Base-by-base conservation (phyloP, 371 early-diverging fungal species). In the Mucor ambiguus region DNA sequence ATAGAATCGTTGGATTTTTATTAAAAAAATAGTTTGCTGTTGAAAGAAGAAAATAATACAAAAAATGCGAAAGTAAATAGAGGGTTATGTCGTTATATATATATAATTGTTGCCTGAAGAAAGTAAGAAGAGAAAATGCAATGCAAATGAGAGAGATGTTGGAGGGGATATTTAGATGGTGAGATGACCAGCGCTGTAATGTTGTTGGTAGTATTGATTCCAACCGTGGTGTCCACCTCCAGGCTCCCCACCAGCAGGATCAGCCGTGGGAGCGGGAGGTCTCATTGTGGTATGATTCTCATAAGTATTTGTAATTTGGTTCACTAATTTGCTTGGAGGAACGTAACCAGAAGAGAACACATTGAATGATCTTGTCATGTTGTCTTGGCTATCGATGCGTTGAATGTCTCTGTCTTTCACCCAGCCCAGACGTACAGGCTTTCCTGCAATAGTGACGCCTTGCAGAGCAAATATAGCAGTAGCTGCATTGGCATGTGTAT, bases 401-500 rank as follows among this genome's bases (percentile, higher is more conserved):
- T 66, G 60, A 22, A 38, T 49, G 22, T 43, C 20, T 37, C 91
- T 79, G 49, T 93, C 94, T 75, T 92, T 92, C 55, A 93, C 95
- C 96, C 96, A 95, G 22, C 92, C 91, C 66, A 92, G 79, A 83
- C 85, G 87, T 30, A 88, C 78, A 33, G 89, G 85, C 52, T 93
- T 84, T n/a, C 92, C 93, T 48, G 89, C 88, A 61, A 96, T 81
- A 24, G 63, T 66, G 38, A 83, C 72, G 8, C 93, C 94, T 73
- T 93, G 87, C 35, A 95, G 80, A 52, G 89, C 81, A 63, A 87
- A 85, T 65, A 96, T 96, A 26, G 96, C 93, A 58, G 85, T 84
- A 10, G 96, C 88, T 12, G 96, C 96, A 77, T 89, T 89, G 58
- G 94, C 95, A 71, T 96, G 96, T 9, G 94, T 85, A 70, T 95